Evolutionary conservation across 2,329 filamentous ascomycete genomes (phyloP).

Genomic region (Paecilomyces dactylethromorphus): DNA sequence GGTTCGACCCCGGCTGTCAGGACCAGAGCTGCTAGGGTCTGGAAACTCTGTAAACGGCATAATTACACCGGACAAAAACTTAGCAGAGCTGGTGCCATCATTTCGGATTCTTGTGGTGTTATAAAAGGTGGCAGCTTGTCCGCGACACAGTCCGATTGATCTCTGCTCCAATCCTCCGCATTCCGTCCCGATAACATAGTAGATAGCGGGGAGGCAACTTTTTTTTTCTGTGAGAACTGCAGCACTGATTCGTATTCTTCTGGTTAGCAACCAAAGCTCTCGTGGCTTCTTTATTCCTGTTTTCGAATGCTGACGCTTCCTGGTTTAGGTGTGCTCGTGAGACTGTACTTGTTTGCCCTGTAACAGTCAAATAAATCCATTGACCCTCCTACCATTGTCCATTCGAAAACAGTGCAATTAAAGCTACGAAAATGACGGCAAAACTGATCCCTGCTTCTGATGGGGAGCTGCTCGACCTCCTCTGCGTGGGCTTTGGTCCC

Average conservation of each 20-base stretch:
- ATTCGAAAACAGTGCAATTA: conserved; percentile 8
- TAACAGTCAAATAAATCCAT: neutral
- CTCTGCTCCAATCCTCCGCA: neutral
- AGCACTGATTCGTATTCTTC: neutral
- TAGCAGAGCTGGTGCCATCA: neutral
- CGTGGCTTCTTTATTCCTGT: neutral
- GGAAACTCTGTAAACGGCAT: neutral
- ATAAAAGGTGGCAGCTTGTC: neutral
- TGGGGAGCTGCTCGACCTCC: conserved; percentile 69
- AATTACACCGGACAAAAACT: neutral
- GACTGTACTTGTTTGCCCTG: neutral
- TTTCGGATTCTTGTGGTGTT: neutral
- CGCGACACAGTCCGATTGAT: neutral
- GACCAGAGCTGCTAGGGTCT: conserved; percentile 1
- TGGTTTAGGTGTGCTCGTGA: neutral
- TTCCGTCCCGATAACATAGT: neutral
- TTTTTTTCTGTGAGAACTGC: neutral
- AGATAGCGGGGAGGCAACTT: neutral
- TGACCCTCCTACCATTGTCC: neutral
- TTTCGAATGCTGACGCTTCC: neutral
- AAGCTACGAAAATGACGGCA: neutral
- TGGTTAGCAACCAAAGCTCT: neutral
- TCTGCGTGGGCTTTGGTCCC: conserved; percentile 90
- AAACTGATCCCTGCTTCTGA: conserved; percentile 10
- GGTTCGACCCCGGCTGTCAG: conserved; percentile 10